Conservation (phyloP, 768 basidiomycete species). For the Suillus lakei region DNA sequence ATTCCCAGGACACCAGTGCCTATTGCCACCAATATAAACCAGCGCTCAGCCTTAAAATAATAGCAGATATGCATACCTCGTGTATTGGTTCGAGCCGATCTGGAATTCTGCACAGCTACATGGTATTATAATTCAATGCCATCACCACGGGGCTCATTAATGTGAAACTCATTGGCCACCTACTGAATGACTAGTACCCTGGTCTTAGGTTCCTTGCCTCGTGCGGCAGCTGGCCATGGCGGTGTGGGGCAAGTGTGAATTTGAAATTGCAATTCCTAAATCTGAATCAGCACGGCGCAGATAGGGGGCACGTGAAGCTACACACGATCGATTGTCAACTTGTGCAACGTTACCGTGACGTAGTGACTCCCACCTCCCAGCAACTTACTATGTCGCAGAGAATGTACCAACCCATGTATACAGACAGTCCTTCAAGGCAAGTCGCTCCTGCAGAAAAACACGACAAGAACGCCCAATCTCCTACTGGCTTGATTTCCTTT, state of each 20-base stretch:
- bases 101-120: background rate
- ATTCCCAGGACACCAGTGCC: background rate
- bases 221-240: background rate
- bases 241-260: background rate
- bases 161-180: background rate
- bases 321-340: background rate
- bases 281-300: background rate
- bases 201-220: background rate
- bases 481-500: background rate
- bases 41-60: background rate
- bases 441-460: background rate
- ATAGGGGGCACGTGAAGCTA: background rate
- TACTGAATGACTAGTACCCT: background rate
- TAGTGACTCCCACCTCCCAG: background rate
- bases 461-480: background rate
- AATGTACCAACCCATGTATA: background rate
- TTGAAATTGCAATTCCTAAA: background rate
- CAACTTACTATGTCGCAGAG: background rate
- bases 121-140: background rate
- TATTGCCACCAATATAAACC: background rate
- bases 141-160: conserved; percentile 1
- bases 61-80: conserved; percentile 4
- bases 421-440: background rate
- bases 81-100: background rate
- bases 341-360: background rate